A percentile compares a stretch with the other conserved stretches of the same genome.
Evolutionary conservation across 2,329 filamentous ascomycete species (phyloP).

Genomic region (Emergomyces orientalis): DNA sequence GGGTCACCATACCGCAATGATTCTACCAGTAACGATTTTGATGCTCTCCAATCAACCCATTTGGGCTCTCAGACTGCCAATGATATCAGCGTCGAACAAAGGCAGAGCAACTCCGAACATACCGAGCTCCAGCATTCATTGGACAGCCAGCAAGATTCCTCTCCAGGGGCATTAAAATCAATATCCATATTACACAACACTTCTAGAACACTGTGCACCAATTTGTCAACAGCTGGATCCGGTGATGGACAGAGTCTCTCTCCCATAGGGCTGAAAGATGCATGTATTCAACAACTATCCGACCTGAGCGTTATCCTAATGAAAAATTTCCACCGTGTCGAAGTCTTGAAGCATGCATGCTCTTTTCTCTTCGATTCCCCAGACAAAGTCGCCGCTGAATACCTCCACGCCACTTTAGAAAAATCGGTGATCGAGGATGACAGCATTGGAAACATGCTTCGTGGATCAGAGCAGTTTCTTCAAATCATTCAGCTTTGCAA

Average conservation of each 20-base stretch:
- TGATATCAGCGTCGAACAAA: neutral
- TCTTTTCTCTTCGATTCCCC: neutral
- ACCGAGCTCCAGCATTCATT: too few species aligned
- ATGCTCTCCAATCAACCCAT: neutral
- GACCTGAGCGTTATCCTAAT: neutral
- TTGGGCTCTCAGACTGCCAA: neutral
- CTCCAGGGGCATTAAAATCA: neutral
- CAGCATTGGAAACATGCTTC: neutral
- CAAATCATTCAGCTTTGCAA: neutral
- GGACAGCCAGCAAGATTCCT: neutral
- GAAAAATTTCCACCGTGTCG: neutral
- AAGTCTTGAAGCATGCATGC: neutral
- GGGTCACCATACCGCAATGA: neutral
- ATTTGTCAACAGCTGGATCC: neutral
- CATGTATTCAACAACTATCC: neutral
- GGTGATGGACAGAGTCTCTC: neutral
- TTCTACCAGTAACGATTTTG: neutral
- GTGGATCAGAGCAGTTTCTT: neutral
- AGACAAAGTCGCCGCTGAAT: neutral
- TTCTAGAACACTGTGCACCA: neutral
- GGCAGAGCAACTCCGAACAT: neutral
- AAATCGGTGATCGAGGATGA: neutral
- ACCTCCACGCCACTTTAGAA: neutral
- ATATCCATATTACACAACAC: neutral
- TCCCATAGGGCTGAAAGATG: neutral